These are phyloP conservation scores for Colletotrichum viniferum DNA, from an alignment of 2,329 filamentous ascomycete genomes.

Conservation along the genomic window DNA sequence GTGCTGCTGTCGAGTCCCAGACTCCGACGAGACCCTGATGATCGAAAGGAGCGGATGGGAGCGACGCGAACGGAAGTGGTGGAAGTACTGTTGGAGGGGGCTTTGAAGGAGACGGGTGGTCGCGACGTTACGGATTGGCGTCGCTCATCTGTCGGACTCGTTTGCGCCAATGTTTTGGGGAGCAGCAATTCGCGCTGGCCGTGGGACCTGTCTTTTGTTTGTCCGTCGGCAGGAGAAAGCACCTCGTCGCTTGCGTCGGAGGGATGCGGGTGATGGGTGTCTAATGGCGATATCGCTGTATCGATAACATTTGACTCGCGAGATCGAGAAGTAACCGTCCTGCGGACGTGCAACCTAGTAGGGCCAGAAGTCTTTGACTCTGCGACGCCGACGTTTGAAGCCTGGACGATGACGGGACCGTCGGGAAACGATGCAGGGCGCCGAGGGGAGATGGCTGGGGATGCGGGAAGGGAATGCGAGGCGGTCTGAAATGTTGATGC, in stretches of 20 bases:
- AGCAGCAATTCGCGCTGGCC: constrained; percentile 53
- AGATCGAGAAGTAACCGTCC: constrained; percentile 42
- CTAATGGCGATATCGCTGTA: constrained; percentile 33
- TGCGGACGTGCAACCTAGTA: constrained; percentile 38
- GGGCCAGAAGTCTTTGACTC: constrained; percentile 28
- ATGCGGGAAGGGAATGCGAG: constrained; percentile 26
- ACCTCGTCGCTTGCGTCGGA: constrained; percentile 29
- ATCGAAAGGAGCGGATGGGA: constrained; percentile 61
- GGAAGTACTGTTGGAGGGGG: constrained; percentile 35
- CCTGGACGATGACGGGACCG: constrained; percentile 25
- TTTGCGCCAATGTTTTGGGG: constrained; percentile 43
- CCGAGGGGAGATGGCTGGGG: constrained; percentile 24
- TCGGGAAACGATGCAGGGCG: constrained; percentile 43
- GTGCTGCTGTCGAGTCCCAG: constrained; percentile 56
- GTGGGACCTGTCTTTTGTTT: constrained; percentile 38
- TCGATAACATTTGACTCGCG: constrained; percentile 39
- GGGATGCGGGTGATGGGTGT: constrained; percentile 35
- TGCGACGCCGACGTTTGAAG: constrained; percentile 12
- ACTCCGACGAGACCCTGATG: constrained; percentile 62
- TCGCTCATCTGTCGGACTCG: constrained; percentile 52
- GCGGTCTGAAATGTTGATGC: constrained; percentile 41
- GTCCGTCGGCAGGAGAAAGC: constrained; percentile 29
- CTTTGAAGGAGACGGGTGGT: constrained; percentile 56
- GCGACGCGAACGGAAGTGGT: constrained; percentile 47
- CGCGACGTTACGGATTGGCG: constrained; percentile 41